Conservation (phyloP, 805 yeast genomes). For the Jamesozyma jinghongensis region DNA sequence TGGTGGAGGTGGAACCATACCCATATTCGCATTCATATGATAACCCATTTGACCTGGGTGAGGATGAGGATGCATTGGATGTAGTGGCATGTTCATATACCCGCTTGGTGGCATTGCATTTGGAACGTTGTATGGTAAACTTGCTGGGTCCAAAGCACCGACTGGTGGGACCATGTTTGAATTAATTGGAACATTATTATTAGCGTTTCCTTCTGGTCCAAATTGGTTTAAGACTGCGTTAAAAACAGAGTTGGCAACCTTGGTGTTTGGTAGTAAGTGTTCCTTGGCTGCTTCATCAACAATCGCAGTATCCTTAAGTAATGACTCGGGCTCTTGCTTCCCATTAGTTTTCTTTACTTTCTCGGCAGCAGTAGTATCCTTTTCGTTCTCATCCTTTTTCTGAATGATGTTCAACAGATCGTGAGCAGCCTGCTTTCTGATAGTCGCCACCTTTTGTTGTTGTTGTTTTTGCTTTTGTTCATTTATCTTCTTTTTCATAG, state of each 20-base stretch:
- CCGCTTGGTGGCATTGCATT: slow-evolving; percentile 20
- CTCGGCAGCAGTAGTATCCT: slow-evolving; percentile 3
- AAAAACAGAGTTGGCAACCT: slow-evolving; percentile 27
- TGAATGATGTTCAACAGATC: slow-evolving; percentile 40
- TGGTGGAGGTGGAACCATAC: slow-evolving; percentile 13
- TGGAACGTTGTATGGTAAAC: slow-evolving; percentile 23
- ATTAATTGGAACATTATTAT: slow-evolving; percentile 5
- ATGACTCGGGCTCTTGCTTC: neutral
- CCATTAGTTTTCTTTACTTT: neutral
- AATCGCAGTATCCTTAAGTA: neutral
- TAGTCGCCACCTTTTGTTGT: slow-evolving; percentile 17
- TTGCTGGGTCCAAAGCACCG: slow-evolving; percentile 12
- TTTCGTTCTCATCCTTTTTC: slow-evolving; percentile 16
- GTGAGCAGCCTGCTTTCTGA: slow-evolving; percentile 30
- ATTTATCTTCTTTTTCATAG: neutral
- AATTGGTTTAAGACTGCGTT: slow-evolving; percentile 29
- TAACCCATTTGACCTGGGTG: slow-evolving; percentile 9
- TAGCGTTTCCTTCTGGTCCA: slow-evolving; percentile 8
- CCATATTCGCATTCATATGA: slow-evolving; percentile 4
- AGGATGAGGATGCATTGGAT: neutral
- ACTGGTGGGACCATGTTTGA: slow-evolving; percentile 6
- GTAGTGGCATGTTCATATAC: slow-evolving; percentile 7
- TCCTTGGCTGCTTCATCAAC: slow-evolving; percentile 11
- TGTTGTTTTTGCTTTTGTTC: neutral
- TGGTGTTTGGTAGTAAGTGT: slow-evolving; percentile 11